Evolutionary conservation across 1,284 basidiomycete species (phyloP).

Genomic region (Microstroma glucosiphilum): DNA sequence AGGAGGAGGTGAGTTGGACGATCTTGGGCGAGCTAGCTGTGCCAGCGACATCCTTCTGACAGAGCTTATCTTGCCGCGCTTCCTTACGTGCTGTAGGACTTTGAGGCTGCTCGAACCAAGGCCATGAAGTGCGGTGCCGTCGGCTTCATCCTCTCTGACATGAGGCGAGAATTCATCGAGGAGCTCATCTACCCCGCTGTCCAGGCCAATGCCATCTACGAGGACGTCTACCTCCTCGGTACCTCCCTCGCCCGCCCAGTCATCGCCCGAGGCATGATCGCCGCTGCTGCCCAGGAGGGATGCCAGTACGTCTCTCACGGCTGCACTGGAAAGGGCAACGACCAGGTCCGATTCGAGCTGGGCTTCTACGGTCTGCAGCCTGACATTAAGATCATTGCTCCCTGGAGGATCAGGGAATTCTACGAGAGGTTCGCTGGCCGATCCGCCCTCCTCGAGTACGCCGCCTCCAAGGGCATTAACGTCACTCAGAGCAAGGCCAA

Average conservation of each 20-base stretch:
- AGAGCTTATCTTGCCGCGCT: slow-evolving; percentile 7
- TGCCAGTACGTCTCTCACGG: slow-evolving; percentile 81
- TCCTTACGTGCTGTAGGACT: slow-evolving; percentile 62
- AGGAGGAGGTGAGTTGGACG: slow-evolving; percentile 68
- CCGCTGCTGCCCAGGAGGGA: slow-evolving; percentile 72
- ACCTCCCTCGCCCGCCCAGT: slow-evolving; percentile 96
- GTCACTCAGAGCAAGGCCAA: slow-evolving; percentile 92
- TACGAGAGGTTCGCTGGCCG: slow-evolving; percentile 96
- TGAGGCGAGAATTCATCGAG: slow-evolving; percentile 90
- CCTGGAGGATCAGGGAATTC: slow-evolving; percentile 94
- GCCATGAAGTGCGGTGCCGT: slow-evolving; percentile 86
- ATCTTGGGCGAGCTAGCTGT: slow-evolving; percentile 18
- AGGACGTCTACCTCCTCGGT: slow-evolving; percentile 96
- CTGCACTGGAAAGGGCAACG: slow-evolving; percentile 98
- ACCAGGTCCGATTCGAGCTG: slow-evolving; percentile 98
- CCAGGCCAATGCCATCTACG: slow-evolving; percentile 98
- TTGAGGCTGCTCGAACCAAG: slow-evolving; percentile 84
- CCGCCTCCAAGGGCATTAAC: slow-evolving; percentile 80
- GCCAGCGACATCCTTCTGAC: slow-evolving; percentile 3
- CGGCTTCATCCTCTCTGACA: slow-evolving; percentile 91
- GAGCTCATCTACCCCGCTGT: slow-evolving; percentile 94
- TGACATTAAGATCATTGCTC: slow-evolving; percentile 96
- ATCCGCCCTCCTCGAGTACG: slow-evolving; percentile 83
- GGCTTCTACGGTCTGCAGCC: slow-evolving; percentile 98
- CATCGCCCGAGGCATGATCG: slow-evolving; percentile 98